Base-by-base conservation (phyloP, 164 flowering plant species). In the Amborella trichopoda region DNA sequence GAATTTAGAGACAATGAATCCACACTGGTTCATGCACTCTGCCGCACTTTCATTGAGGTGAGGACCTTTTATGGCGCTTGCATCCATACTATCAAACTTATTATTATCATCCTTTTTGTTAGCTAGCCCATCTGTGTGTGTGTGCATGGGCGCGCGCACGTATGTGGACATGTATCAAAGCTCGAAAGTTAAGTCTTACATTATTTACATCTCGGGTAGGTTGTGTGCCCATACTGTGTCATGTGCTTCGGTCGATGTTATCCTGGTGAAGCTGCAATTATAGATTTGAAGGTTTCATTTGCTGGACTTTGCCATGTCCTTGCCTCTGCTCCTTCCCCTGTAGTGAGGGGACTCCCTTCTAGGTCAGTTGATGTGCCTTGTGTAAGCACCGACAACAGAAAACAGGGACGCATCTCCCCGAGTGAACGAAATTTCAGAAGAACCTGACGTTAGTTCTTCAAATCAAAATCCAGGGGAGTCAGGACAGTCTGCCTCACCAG, bases 221-320 rank as follows among this genome's bases (percentile, higher is more conserved):
- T 91, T 48, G 94, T 69, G 28, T 84, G 62, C 62, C 86, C 99
- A 33, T 76, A 87, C 60, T 78, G 88, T 46, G 80, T 80, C 12
- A 74, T 78, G 32, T 84, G 96, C 70, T 87, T 84, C 65, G 96
- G 89, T 8, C 91, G 99, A 3, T 91, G 96, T 58, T 91, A 77
- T 70, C 84, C 87, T 8, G 83, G 91, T 19, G 90, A 90, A 25
- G 72, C 75, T 54, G 44, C 76, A 46, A 66, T 91, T 52, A 61
- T 66, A 40, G 91, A 82, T 21, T 81, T 79, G 19, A 88, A 80
- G 66, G 66, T 47, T 55, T 57, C 74, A 39, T 80, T 74, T 46
- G 87, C 78, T 44, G 96, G 93, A 25, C 44, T 91, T 46, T 49
- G 51, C 34, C 76, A 79, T 19, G 57, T 87, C 36, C 54, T 87